Base-by-base conservation (phyloP, 2,329 filamentous ascomycete species). In the Hymenoscyphus albidus region DNA sequence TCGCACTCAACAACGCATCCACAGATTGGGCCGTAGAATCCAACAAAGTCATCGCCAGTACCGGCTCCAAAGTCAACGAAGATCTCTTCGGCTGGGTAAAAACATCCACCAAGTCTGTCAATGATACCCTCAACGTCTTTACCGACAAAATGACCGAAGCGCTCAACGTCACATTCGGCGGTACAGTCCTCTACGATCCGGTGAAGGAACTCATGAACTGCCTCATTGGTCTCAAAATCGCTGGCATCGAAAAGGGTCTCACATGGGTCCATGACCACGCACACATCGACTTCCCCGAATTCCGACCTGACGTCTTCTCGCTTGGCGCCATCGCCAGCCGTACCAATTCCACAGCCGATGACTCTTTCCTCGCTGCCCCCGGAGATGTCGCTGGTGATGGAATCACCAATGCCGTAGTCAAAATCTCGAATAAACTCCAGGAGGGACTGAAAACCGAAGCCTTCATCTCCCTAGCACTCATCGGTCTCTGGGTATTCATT, bases 241-340 rank as follows among this genome's bases (percentile, higher is more conserved):
- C 91, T 70, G 85, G 88, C 27, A 86, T 99, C 69, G 87, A 98
- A 76, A 89, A 90, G 74, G 95, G 90, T 13, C 82, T 98, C n/a
- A 96, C 91, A 0, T 99, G 94, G 94, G 90, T 97, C 12, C 86
- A 91, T 72, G 89, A 98, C 70, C 81, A 98, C 75, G 92, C 95
- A 3, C 85, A 95, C 67, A 84, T 99, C 71, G 81, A 86, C 65
- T 89, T 99, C 71, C 95, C 95, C 0, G 78, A 85, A 62, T 87
- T 98, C 66, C 82, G 86, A 32, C 89, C 91, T 71, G 84, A 97
- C 75, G 91, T 90, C 1, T 96, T 98, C 78, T 94, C 91, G 65
- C 80, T 88, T 62, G 93, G 93, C 54, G 91, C 93, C 63, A 80
- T 86, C 39, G 81, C 83, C 57, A 84, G 83, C 44, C 78, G 88